Percentiles rank a stretch among this genome's conserved stretches.
phyloP scores from a whole-genome alignment of 345 rosid species.

The Durio zibethinus region DNA sequence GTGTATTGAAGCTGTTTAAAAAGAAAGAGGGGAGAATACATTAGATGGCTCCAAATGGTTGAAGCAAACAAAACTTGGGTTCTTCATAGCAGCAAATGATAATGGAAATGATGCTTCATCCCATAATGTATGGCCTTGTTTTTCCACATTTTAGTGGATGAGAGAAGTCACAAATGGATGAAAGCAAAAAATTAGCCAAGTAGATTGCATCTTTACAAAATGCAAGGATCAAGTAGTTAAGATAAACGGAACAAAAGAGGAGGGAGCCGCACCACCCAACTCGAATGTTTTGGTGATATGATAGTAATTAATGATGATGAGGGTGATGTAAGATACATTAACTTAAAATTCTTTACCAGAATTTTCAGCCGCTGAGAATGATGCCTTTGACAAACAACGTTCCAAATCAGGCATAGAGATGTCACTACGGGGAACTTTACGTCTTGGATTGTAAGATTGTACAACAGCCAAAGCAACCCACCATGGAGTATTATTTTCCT shows the following conservation, averaged over 20 bases:
- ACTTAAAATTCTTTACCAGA: constrained; percentile 31
- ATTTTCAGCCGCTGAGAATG: constrained; percentile 63
- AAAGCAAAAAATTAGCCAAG: neutral
- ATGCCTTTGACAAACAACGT: constrained; percentile 62
- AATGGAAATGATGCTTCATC: neutral
- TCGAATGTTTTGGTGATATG: neutral
- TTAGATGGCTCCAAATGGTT: neutral
- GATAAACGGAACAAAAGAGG: neutral
- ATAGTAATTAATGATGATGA: neutral
- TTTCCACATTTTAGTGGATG: neutral
- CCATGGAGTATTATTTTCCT: constrained; percentile 28
- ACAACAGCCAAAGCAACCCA: constrained; percentile 85
- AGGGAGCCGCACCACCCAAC: neutral
- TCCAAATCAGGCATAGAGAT: constrained; percentile 75
- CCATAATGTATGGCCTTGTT: neutral
- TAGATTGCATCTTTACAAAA: neutral
- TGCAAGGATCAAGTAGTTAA: neutral
- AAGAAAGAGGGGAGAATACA: neutral
- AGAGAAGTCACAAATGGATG: neutral
- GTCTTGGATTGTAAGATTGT: constrained; percentile 68
- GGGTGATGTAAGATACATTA: neutral
- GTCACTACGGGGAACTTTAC: constrained; percentile 64
- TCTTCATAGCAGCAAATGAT: neutral
- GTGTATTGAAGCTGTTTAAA: constrained; percentile 66
- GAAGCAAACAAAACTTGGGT: neutral